Conservation (phyloP, 1,139 yeast genomes). For the Insectozyma bohioensis region DNA sequence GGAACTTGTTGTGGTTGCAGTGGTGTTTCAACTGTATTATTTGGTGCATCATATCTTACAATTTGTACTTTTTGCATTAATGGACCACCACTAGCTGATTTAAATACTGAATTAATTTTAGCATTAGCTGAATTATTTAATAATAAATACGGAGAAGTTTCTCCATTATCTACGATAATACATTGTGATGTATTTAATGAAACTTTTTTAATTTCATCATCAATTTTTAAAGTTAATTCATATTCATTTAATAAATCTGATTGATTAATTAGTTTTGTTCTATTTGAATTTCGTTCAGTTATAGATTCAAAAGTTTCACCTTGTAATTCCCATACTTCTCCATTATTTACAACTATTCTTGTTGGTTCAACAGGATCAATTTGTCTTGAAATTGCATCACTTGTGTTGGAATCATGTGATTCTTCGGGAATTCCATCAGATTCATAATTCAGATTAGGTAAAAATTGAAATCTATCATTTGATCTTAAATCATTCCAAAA, state of each 20-base stretch:
- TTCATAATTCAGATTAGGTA: slow-evolving; percentile 5
- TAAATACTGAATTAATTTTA: slow-evolving; percentile 22
- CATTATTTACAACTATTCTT: slow-evolving; percentile 23
- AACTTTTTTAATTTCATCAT: slow-evolving; percentile 18
- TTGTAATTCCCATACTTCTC: slow-evolving; percentile 25
- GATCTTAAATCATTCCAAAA: slow-evolving; percentile 30
- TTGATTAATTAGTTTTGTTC: slow-evolving; percentile 22
- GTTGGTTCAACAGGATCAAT: slow-evolving; percentile 23
- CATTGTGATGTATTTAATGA: slow-evolving; percentile 41
- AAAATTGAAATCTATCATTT: slow-evolving; percentile 23
- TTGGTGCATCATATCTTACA: slow-evolving; percentile 2
- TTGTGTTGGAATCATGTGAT: neutral
- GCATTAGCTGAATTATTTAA: slow-evolving; percentile 37
- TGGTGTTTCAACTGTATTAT: neutral
- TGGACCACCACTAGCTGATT: slow-evolving; percentile 11
- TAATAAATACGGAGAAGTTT: slow-evolving; percentile 38
- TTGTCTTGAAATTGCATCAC: neutral
- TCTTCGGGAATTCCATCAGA: neutral
- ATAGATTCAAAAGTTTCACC: slow-evolving; percentile 30
- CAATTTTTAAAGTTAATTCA: slow-evolving; percentile 20
- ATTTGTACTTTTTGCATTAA: slow-evolving; percentile 25
- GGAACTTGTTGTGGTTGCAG: neutral
- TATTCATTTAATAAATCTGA: slow-evolving; percentile 24
- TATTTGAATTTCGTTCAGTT: slow-evolving; percentile 8
- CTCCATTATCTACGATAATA: slow-evolving; percentile 38